phyloP scores from a whole-genome alignment of 228 moss, liverwort and hornwort genomes.

The Sphagnum fallax region DNA sequence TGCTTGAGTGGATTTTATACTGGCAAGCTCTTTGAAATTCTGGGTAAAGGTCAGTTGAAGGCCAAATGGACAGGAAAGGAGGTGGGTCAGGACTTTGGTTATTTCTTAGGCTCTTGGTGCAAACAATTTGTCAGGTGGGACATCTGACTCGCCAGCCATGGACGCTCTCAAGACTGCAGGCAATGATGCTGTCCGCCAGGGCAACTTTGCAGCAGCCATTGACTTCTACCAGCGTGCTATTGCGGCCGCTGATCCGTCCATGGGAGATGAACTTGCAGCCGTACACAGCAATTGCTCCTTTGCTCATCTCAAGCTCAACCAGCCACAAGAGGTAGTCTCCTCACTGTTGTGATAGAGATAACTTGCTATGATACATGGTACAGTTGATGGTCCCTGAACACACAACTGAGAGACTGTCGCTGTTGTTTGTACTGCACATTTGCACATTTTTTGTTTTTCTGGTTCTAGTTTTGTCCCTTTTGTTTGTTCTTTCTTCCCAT shows the following conservation, averaged over 20 bases:
- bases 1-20: too few species aligned
- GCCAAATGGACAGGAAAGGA: too few species aligned
- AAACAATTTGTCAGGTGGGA: slow-evolving; percentile 1
- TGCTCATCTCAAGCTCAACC: slow-evolving; percentile 57
- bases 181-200: slow-evolving; percentile 76
- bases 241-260: slow-evolving; percentile 19
- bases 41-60: too few species aligned
- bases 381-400: too few species aligned
- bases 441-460: too few species aligned
- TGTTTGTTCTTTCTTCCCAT: too few species aligned
- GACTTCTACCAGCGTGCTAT: slow-evolving; percentile 63
- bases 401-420: too few species aligned
- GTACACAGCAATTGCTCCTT: slow-evolving; percentile 84
- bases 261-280: slow-evolving; percentile 25
- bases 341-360: too few species aligned
- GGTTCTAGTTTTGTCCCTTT: too few species aligned
- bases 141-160: slow-evolving; percentile 21
- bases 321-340: slow-evolving; percentile 31
- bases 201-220: slow-evolving; percentile 58
- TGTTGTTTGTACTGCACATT: too few species aligned
- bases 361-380: too few species aligned
- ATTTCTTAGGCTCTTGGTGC: neutral
- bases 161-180: slow-evolving; percentile 84
- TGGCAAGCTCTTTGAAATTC: too few species aligned
- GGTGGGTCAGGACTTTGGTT: neutral